These are phyloP conservation scores for Castanea crenata DNA, from an alignment of 306 rosid species.

Conservation along the genomic window DNA sequence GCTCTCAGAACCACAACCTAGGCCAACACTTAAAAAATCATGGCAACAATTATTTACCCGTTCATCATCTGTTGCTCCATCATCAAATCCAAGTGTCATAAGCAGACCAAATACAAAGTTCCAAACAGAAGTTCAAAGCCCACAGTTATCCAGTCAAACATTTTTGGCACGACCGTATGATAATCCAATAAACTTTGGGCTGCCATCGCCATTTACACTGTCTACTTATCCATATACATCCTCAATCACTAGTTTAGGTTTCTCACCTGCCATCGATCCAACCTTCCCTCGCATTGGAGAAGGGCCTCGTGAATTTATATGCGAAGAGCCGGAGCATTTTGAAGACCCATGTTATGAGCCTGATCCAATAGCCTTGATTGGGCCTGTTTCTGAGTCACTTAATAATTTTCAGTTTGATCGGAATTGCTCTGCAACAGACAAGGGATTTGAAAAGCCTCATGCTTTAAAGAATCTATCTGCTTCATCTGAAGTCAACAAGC, in stretches of 20 bases:
- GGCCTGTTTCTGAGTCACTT: constrained; percentile 97
- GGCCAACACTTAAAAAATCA: constrained; percentile 71
- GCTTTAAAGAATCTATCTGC: constrained; percentile 52
- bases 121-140: constrained; percentile 59
- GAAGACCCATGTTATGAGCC: constrained; percentile 97
- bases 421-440: constrained; percentile 53
- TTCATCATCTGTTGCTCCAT: constrained; percentile 56
- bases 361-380: constrained; percentile 79
- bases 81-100: constrained; percentile 71
- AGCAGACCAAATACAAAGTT: constrained; percentile 77
- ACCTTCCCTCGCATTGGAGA: constrained; percentile 60
- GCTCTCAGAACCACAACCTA: constrained; percentile 58
- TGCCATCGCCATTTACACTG: constrained; percentile 77
- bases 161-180: constrained; percentile 61
- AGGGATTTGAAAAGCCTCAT: constrained; percentile 53
- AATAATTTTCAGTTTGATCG: constrained; percentile 82
- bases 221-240: constrained; percentile 54
- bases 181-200: constrained; percentile 86
- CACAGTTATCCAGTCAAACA: constrained; percentile 52
- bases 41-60: constrained; percentile 98
- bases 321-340: constrained; percentile 83
- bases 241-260: constrained; percentile 69
- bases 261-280: constrained; percentile 80
- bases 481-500: constrained; percentile 69
- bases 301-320: constrained; percentile 49